Conservation (phyloP, 768 basidiomycete species). For the Xerocomellus dryophilus region DNA sequence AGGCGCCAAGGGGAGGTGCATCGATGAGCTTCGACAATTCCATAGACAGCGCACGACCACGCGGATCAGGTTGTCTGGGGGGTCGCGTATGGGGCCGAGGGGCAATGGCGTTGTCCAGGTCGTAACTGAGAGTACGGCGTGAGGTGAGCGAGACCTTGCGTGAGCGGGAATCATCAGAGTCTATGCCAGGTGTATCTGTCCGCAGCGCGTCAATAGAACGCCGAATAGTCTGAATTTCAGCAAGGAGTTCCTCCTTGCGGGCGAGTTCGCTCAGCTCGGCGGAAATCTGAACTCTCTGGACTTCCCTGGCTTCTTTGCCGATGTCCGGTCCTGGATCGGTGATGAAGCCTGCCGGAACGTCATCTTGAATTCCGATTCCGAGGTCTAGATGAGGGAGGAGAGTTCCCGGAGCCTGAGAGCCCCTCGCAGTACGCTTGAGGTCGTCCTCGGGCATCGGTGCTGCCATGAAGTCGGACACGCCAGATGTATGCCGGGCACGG, state of each 20-base stretch:
- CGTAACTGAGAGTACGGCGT: conserved; percentile 64
- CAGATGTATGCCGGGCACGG: conserved; percentile 61
- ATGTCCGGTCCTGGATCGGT: conserved; percentile 38
- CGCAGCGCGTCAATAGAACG: conserved; percentile 75
- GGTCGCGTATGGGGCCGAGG: conserved; percentile 63
- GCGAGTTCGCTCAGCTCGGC: conserved; percentile 51
- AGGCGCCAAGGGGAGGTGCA: conserved; percentile 44
- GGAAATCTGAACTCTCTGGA: conserved; percentile 36
- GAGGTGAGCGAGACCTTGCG: conserved; percentile 65
- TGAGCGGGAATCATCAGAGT: conserved; percentile 55
- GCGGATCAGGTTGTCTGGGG: conserved; percentile 66
- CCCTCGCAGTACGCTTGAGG: conserved; percentile 46
- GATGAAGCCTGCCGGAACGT: conserved; percentile 72
- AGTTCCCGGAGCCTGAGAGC: conserved; percentile 47
- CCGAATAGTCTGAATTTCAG: conserved; percentile 77
- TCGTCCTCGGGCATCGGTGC: conserved; percentile 64
- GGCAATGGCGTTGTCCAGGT: conserved; percentile 52
- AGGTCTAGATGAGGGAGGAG: conserved; percentile 72
- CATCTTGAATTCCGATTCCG: conserved; percentile 68
- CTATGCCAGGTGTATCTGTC: conserved; percentile 56
- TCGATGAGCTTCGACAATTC: conserved; percentile 53
- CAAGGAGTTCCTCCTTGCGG: conserved; percentile 67
- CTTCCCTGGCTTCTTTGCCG: conserved; percentile 31
- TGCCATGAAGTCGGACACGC: conserved; percentile 70
- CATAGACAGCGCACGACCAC: conserved; percentile 69